These are phyloP conservation scores for Mucor indicus DNA, from an alignment of 371 early-diverging fungal genomes.

Conservation along the genomic window DNA sequence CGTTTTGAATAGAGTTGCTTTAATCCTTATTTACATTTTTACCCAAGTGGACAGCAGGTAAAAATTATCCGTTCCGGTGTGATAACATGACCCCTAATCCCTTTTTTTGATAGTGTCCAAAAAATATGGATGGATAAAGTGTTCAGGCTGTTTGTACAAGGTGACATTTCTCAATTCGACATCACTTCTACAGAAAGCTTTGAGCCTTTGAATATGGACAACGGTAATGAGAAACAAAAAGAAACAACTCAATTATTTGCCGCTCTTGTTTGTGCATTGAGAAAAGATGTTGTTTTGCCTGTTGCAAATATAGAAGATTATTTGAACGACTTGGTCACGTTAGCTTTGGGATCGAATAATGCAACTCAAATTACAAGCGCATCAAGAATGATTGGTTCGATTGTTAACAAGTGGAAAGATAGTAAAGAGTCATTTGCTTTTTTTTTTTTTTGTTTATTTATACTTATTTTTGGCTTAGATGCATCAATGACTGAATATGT, in stretches of 20 bases:
- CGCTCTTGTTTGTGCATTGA: slow-evolving; percentile 51
- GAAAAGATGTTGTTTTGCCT: slow-evolving; percentile 57
- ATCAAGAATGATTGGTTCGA: slow-evolving; percentile 52
- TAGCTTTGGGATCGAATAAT: slow-evolving; percentile 43
- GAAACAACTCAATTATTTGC: slow-evolving; percentile 47
- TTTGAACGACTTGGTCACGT: slow-evolving; percentile 40
- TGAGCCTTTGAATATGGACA: slow-evolving; percentile 5
- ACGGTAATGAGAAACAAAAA: slow-evolving; percentile 33
- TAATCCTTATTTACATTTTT: slow-evolving; percentile 47
- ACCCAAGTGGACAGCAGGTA: slow-evolving; percentile 46
- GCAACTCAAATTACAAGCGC: slow-evolving; percentile 35
- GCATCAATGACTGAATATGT: slow-evolving; percentile 32
- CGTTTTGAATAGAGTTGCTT: slow-evolving; percentile 37
- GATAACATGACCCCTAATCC: no score
- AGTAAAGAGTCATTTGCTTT: slow-evolving; percentile 32
- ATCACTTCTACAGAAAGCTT: background rate
- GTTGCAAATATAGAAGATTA: slow-evolving; percentile 47
- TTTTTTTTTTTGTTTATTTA: background rate
- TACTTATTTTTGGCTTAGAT: slow-evolving; percentile 26
- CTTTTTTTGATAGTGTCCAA: slow-evolving; percentile 27
- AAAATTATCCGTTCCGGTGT: no score
- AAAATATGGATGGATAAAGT: slow-evolving; percentile 42
- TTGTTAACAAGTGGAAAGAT: slow-evolving; percentile 61
- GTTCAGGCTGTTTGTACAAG: slow-evolving; percentile 47
- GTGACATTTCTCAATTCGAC: slow-evolving; percentile 32